Evolutionary conservation across 192 early-diverging fungal species (phyloP).

Genomic region (Backusella australiensis): DNA sequence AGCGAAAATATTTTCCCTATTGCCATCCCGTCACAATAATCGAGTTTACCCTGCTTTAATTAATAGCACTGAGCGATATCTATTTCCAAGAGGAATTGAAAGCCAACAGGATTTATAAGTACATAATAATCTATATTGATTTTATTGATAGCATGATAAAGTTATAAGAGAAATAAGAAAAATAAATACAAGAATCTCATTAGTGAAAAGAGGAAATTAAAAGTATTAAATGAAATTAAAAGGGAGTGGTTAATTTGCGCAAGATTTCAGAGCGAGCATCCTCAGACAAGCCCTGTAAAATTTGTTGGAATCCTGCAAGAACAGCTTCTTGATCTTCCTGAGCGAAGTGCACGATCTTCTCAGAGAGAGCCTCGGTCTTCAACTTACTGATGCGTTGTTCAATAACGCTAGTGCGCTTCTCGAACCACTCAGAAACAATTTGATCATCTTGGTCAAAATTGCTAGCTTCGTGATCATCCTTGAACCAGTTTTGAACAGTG

Average conservation of each 20-base stretch:
- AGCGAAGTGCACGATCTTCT: constrained; percentile 26
- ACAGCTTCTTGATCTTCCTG: constrained; percentile 35
- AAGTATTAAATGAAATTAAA: constrained; percentile 15
- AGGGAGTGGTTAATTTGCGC: constrained; percentile 14
- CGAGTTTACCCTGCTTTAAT: background rate
- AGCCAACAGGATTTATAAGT: background rate
- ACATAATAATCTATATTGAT: constrained; percentile 5
- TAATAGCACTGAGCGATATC: background rate
- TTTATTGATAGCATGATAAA: constrained; percentile 3
- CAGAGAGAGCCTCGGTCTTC: constrained; percentile 25
- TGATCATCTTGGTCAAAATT: constrained; percentile 60
- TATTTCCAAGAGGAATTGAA: too few relatives aligned
- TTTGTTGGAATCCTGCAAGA: constrained; percentile 32
- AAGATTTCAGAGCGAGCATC: constrained; percentile 30
- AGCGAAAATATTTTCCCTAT: background rate
- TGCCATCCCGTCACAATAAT: too few relatives aligned
- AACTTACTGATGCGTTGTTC: constrained; percentile 36
- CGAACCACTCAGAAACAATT: constrained; percentile 61
- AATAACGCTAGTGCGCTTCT: constrained; percentile 37
- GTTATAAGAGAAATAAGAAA: background rate
- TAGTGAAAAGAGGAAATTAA: background rate
- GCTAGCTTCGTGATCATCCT: constrained; percentile 46
- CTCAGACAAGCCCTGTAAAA: constrained; percentile 29
- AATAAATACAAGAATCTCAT: constrained; percentile 9
- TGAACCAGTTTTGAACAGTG: constrained; percentile 65